Percentiles rank a stretch among this genome's conserved stretches.
Evolutionary conservation across 1,139 yeast genomes (phyloP).

Genomic region (Hansenula lynferdii): DNA sequence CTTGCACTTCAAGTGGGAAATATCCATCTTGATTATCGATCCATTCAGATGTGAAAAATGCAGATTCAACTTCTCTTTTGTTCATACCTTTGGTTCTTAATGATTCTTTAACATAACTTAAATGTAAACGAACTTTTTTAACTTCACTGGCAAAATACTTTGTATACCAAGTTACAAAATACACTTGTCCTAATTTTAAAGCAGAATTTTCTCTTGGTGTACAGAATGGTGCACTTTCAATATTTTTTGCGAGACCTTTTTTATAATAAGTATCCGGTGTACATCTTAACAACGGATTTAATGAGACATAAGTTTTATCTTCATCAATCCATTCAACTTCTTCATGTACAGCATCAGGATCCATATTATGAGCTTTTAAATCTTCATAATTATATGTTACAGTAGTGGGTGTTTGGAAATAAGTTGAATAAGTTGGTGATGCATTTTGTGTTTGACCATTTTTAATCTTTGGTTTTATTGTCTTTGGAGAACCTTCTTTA

Average conservation of each 20-base stretch:
- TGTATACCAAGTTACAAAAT: conserved; percentile 80
- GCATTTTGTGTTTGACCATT: conserved; percentile 64
- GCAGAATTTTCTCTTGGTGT: conserved; percentile 61
- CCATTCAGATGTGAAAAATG: conserved; percentile 75
- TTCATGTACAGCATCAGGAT: conserved; percentile 46
- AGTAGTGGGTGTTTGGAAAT: conserved; percentile 68
- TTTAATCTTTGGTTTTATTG: conserved; percentile 68
- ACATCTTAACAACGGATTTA: conserved; percentile 80
- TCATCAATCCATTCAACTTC: conserved; percentile 57
- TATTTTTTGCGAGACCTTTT: conserved; percentile 57
- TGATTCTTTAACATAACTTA: conserved; percentile 58
- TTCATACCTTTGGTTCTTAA: conserved; percentile 52
- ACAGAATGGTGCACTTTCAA: conserved; percentile 70
- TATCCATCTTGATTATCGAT: conserved; percentile 58
- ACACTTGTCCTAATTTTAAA: conserved; percentile 54
- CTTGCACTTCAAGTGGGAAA: conserved; percentile 52
- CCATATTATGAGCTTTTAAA: conserved; percentile 67
- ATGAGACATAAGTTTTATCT: conserved; percentile 59
- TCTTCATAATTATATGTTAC: conserved; percentile 51
- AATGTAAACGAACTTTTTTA: conserved; percentile 59
- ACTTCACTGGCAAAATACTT: conserved; percentile 42
- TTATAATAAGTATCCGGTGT: conserved; percentile 70
- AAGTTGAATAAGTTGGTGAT: conserved; percentile 70
- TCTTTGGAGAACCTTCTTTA: conserved; percentile 76
- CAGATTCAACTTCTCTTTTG: conserved; percentile 38